A percentile compares a stretch with the other conserved stretches of the same genome.
Conservation (phyloP, 805 yeast genomes). For the Nematodospora valgi region DNA sequence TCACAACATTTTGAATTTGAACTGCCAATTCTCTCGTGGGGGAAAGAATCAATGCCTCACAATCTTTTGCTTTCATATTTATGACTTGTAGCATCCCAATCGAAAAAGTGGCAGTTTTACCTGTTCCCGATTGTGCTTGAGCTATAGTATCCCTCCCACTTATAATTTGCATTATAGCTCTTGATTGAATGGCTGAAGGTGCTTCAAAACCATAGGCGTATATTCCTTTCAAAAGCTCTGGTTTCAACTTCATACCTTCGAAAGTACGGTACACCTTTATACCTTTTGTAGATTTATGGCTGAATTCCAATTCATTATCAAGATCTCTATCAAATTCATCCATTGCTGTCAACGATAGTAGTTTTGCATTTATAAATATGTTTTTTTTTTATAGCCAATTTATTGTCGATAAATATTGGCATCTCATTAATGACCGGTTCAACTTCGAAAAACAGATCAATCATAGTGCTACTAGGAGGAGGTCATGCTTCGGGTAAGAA, state of each 20-base stretch:
- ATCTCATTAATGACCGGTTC: conserved; percentile 1
- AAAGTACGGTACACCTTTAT: conserved; percentile 49
- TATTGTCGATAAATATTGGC: neutral
- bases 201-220: conserved; percentile 91
- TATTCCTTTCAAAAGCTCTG: conserved; percentile 48
- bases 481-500: conserved; percentile 60
- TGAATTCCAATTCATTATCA: conserved; percentile 52
- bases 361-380: neutral
- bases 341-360: conserved; percentile 11
- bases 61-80: conserved; percentile 65
- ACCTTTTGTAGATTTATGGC: conserved; percentile 45
- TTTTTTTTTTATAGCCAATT: conserved; percentile 4
- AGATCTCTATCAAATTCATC: conserved; percentile 58
- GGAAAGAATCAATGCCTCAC: conserved; percentile 87
- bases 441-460: conserved; percentile 8
- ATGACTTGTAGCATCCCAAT: conserved; percentile 88
- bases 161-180: conserved; percentile 94
- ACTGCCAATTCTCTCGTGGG: conserved; percentile 96
- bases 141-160: conserved; percentile 95
- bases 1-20: conserved; percentile 87
- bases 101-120: conserved; percentile 97
- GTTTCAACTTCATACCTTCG: conserved; percentile 41
- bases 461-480: conserved; percentile 54
- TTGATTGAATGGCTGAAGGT: conserved; percentile 96
- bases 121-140: conserved; percentile 99